Evolutionary conservation across 257 asterid genomes (phyloP).

Genomic region (Striga asiatica): DNA sequence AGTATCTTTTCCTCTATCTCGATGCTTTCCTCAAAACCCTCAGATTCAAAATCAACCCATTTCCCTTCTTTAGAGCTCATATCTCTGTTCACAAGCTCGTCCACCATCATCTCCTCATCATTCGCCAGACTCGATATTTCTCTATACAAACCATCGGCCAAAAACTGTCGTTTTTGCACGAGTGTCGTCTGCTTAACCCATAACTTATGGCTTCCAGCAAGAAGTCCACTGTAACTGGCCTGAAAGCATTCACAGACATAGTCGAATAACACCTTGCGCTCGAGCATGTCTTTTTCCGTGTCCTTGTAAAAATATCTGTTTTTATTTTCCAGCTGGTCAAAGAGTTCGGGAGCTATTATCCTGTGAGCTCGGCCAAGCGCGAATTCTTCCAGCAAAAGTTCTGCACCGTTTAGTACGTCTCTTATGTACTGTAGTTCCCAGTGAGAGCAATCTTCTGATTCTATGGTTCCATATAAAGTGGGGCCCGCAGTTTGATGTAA

Average conservation of each 20-base stretch:
- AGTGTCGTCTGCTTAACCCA: constrained; percentile 50
- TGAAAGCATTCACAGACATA: constrained; percentile 59
- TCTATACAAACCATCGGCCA: constrained; percentile 70
- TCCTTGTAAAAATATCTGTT: constrained; percentile 26
- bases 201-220: constrained; percentile 29
- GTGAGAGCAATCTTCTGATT: constrained; percentile 30
- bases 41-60: constrained; percentile 72
- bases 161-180: constrained; percentile 33
- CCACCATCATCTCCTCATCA: constrained; percentile 74
- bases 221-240: constrained; percentile 24
- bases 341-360: constrained; percentile 44
- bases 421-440: constrained; percentile 60
- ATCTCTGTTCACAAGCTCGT: constrained; percentile 82
- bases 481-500: constrained; percentile 31
- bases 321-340: constrained; percentile 49
- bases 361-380: constrained; percentile 48
- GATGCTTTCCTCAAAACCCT: constrained; percentile 71
- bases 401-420: constrained; percentile 35
- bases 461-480: constrained; percentile 18
- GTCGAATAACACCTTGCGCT: constrained; percentile 58
- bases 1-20: constrained; percentile 68
- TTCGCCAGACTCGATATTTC: constrained; percentile 61
- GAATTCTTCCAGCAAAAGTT: constrained; percentile 42
- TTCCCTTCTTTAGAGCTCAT: constrained; percentile 69
- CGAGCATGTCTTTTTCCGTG: constrained; percentile 36